Percentiles rank a stretch among this genome's conserved stretches.
Conservation (phyloP, 495 filamentous ascomycete species). For the Aspergillus asperescens region DNA sequence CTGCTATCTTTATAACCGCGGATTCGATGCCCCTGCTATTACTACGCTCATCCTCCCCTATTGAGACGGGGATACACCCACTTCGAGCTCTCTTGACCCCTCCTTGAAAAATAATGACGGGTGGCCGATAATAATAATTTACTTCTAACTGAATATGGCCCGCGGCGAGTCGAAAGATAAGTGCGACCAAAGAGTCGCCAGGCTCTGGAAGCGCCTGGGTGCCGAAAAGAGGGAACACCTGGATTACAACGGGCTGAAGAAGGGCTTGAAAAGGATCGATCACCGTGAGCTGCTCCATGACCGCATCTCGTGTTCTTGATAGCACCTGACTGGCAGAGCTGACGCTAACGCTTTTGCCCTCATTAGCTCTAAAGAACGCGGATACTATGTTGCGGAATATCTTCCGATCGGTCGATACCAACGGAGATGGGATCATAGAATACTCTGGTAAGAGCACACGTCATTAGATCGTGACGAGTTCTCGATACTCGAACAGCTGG, state of each 20-base stretch:
- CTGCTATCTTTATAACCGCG: constrained; percentile 11
- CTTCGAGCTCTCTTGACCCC: constrained; percentile 18
- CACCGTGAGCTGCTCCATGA: constrained; percentile 63
- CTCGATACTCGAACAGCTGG: constrained; percentile 8
- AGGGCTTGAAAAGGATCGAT: constrained; percentile 80
- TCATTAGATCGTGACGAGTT: constrained; percentile 13
- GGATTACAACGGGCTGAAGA: constrained; percentile 75
- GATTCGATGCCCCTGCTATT: constrained; percentile 26
- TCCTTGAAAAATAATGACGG: constrained; percentile 36
- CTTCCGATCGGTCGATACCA: constrained; percentile 73
- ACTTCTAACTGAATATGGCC: constrained; percentile 35
- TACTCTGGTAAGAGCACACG: constrained; percentile 64
- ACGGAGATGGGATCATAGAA: constrained; percentile 82
- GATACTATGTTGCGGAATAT: constrained; percentile 78
- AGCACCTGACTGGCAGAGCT: constrained; percentile 26
- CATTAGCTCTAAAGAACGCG: constrained; percentile 84
- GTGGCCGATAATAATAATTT: constrained; percentile 37
- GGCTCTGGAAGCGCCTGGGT: constrained; percentile 77
- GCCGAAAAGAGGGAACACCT: constrained; percentile 68
- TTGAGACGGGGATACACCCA: constrained; percentile 19
- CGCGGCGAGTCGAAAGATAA: constrained; percentile 61
- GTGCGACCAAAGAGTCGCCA: constrained; percentile 69
- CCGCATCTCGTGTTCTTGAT: constrained; percentile 21
- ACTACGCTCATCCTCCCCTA: constrained; percentile 15
- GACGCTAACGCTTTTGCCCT: constrained; percentile 14